These are phyloP conservation scores for Rhodomyrtus tomentosa DNA, from an alignment of 345 rosid species.

Conservation along the genomic window DNA sequence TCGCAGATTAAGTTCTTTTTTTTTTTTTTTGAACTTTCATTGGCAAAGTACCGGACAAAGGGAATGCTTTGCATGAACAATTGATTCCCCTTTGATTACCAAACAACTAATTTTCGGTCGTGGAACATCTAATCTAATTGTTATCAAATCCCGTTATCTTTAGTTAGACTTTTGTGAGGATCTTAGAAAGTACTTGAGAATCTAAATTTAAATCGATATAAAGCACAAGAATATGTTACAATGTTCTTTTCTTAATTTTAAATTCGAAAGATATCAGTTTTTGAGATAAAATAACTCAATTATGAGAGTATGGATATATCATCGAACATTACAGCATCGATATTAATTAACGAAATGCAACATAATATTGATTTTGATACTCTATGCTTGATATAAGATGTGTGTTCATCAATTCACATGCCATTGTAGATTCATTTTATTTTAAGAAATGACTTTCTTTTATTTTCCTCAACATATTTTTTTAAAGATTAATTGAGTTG, in stretches of 20 bases:
- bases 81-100: neutral
- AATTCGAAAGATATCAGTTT: neutral
- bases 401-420: neutral
- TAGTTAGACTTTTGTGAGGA: neutral
- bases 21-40: neutral
- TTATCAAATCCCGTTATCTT: neutral
- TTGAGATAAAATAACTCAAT: neutral
- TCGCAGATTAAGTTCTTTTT: neutral
- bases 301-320: neutral
- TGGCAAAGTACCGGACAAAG: neutral
- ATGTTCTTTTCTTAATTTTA: neutral
- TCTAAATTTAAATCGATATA: neutral
- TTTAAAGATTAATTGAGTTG: neutral
- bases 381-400: neutral
- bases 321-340: neutral
- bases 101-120: neutral
- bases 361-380: neutral
- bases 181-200: neutral
- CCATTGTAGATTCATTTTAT: neutral
- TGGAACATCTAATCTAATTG: neutral
- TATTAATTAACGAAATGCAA: neutral
- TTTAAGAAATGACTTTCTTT: neutral
- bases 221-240: neutral
- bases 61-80: neutral
- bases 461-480: neutral